Base-by-base conservation (phyloP, 768 basidiomycete species). In the Kwoniella pini region DNA sequence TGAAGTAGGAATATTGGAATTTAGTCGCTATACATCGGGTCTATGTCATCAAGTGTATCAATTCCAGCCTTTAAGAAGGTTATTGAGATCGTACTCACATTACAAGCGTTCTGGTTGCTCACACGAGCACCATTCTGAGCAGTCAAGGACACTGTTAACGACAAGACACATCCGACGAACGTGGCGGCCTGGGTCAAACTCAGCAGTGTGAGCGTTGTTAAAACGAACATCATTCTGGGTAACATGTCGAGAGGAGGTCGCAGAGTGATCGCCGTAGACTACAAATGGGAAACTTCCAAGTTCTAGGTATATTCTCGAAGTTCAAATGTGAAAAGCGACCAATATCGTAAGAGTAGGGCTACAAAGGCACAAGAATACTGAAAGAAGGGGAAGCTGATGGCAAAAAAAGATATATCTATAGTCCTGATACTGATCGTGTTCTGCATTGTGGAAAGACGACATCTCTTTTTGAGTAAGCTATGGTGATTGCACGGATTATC, bases 1-100 rank as follows among this genome's bases (percentile, higher is more conserved):
- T 22, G 31, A 48, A 57, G 24, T 57, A 57, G 3, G 55, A 57
- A 19, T 57, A 57, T 22, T 33, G 44, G 33, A 48, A 12, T 19
- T 13, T 19, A 30, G 30, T 33, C n/a, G 31, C 55, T 9, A 27
- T 2, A 13, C 55, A 57, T 48, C 55, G 43, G 15, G 52, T 39
- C 52, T 53, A 30, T 27, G n/a, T 26, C 24, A 4, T 7, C 31
- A 39, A 28, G 19, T 26, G 6, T 42, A 19, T 42, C 40, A 48
- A 22, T n/a, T n/a, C n/a, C n/a, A n/a, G n/a, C n/a, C n/a, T n/a
- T n/a, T n/a, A n/a, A n/a, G n/a, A n/a, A n/a, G 26, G 6, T 11
- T 10, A 24, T 19, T 36, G 33, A 24, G 45, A 12, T 1, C 31
- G 12, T 13, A 51, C 52, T 53, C 22, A 53, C 52, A 27, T 53